Conservation (phyloP, 768 basidiomycete genomes). For the Lactarius trivialis region DNA sequence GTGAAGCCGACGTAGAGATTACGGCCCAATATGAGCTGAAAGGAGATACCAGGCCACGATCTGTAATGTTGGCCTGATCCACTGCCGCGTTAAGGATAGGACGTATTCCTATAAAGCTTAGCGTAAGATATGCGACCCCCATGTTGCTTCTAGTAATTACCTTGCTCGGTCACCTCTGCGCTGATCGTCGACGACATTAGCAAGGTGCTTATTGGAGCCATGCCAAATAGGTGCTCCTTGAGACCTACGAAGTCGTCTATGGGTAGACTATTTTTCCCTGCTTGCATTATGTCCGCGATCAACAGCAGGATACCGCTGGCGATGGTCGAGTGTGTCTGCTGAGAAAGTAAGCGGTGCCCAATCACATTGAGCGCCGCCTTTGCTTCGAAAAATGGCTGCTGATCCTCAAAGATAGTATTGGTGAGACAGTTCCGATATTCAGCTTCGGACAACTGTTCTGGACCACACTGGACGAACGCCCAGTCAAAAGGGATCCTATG, state of each 20-base stretch:
- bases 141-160: background rate
- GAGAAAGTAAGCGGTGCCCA: background rate
- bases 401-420: conserved; percentile 3
- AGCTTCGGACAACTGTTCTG: conserved; percentile 1
- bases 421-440: conserved; percentile 13
- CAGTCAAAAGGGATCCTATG: conserved; percentile 15
- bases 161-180: conserved; percentile 4
- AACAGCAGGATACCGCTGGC: background rate
- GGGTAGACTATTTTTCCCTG: conserved; percentile 1
- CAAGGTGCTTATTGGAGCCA: conserved; percentile 5
- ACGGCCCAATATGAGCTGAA: conserved; percentile 17
- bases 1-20: background rate
- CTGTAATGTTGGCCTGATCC: conserved; percentile 2
- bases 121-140: background rate
- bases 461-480: conserved; percentile 14
- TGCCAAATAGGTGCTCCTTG: conserved; percentile 13
- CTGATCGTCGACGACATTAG: conserved; percentile 1
- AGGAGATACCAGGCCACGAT: conserved; percentile 16
- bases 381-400: conserved; percentile 9
- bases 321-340: background rate
- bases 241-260: conserved; percentile 4
- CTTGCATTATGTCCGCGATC: conserved; percentile 13
- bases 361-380: conserved; percentile 11
- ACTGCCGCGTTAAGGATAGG: conserved; percentile 3
- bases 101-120: conserved; percentile 1